Percentiles rank a stretch among this genome's conserved stretches.
Evolutionary conservation across 1,284 basidiomycete species (phyloP).

Genomic region (Cryptococcus jaspeensis): DNA sequence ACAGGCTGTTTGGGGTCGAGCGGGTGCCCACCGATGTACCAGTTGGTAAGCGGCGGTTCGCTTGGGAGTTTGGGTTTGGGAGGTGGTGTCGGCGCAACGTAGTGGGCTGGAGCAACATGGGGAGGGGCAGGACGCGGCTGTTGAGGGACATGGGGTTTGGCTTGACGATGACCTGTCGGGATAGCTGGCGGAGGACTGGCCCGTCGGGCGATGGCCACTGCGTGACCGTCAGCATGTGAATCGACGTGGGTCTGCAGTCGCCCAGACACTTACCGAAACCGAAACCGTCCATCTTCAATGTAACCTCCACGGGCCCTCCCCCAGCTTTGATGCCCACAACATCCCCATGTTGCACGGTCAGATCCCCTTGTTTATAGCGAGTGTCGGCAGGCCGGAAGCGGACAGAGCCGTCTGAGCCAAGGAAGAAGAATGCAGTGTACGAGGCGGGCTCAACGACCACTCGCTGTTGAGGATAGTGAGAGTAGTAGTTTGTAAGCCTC

Average conservation of each 20-base stretch:
- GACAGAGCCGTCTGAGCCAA: slow-evolving; percentile 30
- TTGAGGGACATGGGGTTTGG: no score
- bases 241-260: no score
- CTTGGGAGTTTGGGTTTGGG: no score
- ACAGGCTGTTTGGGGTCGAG: background rate
- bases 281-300: slow-evolving; percentile 34
- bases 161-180: no score
- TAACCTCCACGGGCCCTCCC: slow-evolving; percentile 29
- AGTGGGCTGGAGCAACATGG: no score
- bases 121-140: no score
- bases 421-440: slow-evolving; percentile 22
- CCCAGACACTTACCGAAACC: slow-evolving; percentile 35
- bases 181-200: no score
- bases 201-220: no score
- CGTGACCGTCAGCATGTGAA: no score
- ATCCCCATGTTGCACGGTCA: slow-evolving; percentile 44
- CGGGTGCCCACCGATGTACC: slow-evolving; percentile 1
- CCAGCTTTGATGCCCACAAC: slow-evolving; percentile 33
- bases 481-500: no score
- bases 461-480: slow-evolving; percentile 9
- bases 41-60: background rate
- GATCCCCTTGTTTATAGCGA: slow-evolving; percentile 18
- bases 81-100: no score
- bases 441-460: slow-evolving; percentile 14
- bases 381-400: slow-evolving; percentile 12